These are phyloP conservation scores for Pleurotus pulmonarius DNA, from an alignment of 768 basidiomycete genomes.

Conservation along the genomic window DNA sequence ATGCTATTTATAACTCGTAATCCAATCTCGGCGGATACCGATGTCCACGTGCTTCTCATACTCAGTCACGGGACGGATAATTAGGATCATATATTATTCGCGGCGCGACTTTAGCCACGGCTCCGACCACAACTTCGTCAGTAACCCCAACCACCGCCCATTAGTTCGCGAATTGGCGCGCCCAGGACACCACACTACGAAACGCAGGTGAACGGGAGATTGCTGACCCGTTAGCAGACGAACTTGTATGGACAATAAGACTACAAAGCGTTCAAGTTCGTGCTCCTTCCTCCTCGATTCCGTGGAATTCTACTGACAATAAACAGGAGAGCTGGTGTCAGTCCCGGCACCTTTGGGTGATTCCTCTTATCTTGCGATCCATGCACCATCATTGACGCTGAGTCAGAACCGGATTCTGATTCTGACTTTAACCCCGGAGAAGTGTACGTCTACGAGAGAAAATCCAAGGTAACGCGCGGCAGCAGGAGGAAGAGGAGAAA, in stretches of 20 bases:
- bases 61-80: not conserved
- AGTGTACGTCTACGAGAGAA: constrained; percentile 27
- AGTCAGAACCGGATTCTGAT: constrained; percentile 42
- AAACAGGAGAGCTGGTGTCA: constrained; percentile 27
- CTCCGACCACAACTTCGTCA: too few species aligned
- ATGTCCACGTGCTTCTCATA: not conserved
- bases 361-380: constrained; percentile 2
- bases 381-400: not conserved
- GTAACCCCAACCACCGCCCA: too few species aligned
- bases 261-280: not conserved
- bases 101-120: too few species aligned
- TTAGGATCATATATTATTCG: too few species aligned
- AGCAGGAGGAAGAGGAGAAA: constrained; percentile 12
- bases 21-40: not conserved
- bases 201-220: too few species aligned
- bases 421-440: constrained; percentile 47
- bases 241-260: too few species aligned
- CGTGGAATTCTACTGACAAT: not conserved
- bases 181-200: too few species aligned
- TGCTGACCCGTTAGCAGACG: too few species aligned
- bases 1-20: not conserved
- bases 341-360: constrained; percentile 34
- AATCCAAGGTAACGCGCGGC: constrained; percentile 22
- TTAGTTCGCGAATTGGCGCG: too few species aligned
- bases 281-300: not conserved